Percentiles rank a stretch among this genome's conserved stretches.
Evolutionary conservation across 2,329 filamentous ascomycete species (phyloP).

Genomic region (Fonsecaea multimorphosa): DNA sequence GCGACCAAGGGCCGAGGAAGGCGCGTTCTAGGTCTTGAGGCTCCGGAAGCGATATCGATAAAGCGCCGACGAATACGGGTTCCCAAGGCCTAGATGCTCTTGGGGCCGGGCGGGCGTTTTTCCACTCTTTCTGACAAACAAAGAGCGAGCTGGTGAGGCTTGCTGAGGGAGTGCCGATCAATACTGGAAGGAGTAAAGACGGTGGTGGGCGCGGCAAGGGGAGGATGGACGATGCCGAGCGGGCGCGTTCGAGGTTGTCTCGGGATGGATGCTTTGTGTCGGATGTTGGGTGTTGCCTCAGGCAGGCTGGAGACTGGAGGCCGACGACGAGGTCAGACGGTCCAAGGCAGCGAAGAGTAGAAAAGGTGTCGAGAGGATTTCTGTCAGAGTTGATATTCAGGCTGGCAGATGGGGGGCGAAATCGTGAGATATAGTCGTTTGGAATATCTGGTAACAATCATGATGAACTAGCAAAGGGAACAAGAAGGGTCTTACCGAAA

Average conservation of each 20-base stretch:
- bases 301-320: neutral
- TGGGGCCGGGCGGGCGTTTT: slow-evolving; percentile 1
- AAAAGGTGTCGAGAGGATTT: slow-evolving; percentile 14
- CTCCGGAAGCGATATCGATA: slow-evolving; percentile 25
- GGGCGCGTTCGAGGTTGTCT: slow-evolving; percentile 7
- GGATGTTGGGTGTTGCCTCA: neutral
- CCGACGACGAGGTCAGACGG: neutral
- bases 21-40: slow-evolving; percentile 24
- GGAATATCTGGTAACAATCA: slow-evolving; percentile 12
- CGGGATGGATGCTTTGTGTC: neutral
- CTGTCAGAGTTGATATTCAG: slow-evolving; percentile 23
- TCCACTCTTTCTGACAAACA: slow-evolving; percentile 6
- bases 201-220: slow-evolving; percentile 10
- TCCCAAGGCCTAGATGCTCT: slow-evolving; percentile 28
- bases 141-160: slow-evolving; percentile 31
- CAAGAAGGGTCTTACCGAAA: slow-evolving; percentile 31
- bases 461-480: slow-evolving; percentile 8
- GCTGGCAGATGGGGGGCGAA: slow-evolving; percentile 31
- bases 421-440: slow-evolving; percentile 37
- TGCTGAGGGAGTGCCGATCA: slow-evolving; percentile 38
- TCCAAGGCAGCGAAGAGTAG: neutral
- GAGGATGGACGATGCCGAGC: slow-evolving; percentile 5
- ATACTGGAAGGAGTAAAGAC: slow-evolving; percentile 29
- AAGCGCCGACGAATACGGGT: slow-evolving; percentile 23
- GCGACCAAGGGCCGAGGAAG: slow-evolving; percentile 10